Conservation (phyloP, 2,329 filamentous ascomycete species). For the Alternaria arbusti region DNA sequence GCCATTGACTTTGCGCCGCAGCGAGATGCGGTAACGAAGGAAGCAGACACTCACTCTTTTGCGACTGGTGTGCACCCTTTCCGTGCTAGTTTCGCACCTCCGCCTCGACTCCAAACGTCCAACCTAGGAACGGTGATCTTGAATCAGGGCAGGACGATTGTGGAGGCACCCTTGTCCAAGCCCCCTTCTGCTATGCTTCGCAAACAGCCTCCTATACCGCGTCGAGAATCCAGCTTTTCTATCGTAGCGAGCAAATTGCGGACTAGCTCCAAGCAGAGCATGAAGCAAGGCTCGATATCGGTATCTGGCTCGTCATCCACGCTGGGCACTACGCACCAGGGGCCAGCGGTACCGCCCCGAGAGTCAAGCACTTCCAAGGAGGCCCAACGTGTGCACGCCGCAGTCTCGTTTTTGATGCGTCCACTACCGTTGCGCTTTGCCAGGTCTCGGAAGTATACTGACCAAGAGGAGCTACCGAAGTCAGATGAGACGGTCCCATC, state of each 20-base stretch:
- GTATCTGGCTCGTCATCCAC: slow-evolving; percentile 33
- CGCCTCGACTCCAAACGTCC: slow-evolving; percentile 17
- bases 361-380: slow-evolving; percentile 44
- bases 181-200: slow-evolving; percentile 20
- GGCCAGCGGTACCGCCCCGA: slow-evolving; percentile 36
- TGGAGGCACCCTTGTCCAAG: slow-evolving; percentile 20
- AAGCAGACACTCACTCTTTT: slow-evolving; percentile 31
- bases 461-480: slow-evolving; percentile 10
- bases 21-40: slow-evolving; percentile 19
- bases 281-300: slow-evolving; percentile 26
- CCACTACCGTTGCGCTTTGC: slow-evolving; percentile 22
- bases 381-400: slow-evolving; percentile 35
- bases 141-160: slow-evolving; percentile 8
- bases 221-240: slow-evolving; percentile 28
- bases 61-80: slow-evolving; percentile 29
- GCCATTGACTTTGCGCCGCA: slow-evolving; percentile 15
- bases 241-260: slow-evolving; percentile 20
- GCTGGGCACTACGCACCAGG: slow-evolving; percentile 21
- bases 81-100: slow-evolving; percentile 23
- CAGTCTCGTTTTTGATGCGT: slow-evolving; percentile 36
- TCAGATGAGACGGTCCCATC: slow-evolving; percentile 5
- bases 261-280: slow-evolving; percentile 28
- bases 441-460: slow-evolving; percentile 17
- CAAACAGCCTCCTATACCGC: slow-evolving; percentile 18
- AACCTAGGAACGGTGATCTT: slow-evolving; percentile 7